phyloP scores from a whole-genome alignment of 306 rosid genomes.

The Begonia masoniana region DNA sequence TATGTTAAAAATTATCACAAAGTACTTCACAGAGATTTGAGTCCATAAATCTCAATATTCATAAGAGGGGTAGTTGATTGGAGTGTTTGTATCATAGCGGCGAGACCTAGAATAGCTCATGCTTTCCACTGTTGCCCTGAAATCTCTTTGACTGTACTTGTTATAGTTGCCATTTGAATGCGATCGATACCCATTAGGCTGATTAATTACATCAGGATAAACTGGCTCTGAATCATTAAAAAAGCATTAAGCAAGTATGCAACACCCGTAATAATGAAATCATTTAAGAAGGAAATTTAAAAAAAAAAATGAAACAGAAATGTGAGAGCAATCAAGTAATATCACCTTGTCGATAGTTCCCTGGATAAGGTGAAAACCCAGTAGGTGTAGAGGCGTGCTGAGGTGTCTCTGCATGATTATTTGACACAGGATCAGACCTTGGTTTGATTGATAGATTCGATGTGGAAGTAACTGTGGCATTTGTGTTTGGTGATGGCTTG shows the following conservation, averaged over 20 bases:
- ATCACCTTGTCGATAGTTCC: conserved; percentile 47
- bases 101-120: conserved; percentile 50
- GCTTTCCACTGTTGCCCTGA: conserved; percentile 52
- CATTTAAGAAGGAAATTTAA: background rate
- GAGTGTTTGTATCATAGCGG: conserved; percentile 40
- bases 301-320: conserved; percentile 5
- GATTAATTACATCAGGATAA: conserved; percentile 38
- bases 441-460: conserved; percentile 37
- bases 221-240: conserved; percentile 32
- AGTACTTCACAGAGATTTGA: background rate
- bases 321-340: conserved; percentile 2
- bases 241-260: conserved; percentile 14
- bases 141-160: conserved; percentile 57
- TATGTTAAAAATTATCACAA: background rate
- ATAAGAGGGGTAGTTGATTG: conserved; percentile 30
- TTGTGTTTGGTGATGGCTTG: conserved; percentile 35
- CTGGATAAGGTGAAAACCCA: conserved; percentile 35
- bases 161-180: conserved; percentile 35
- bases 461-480: conserved; percentile 26
- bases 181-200: conserved; percentile 49
- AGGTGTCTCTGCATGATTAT: conserved; percentile 28
- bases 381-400: conserved; percentile 24
- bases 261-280: background rate
- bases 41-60: conserved; percentile 19
- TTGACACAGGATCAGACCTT: conserved; percentile 29